These are phyloP conservation scores for Alternaria solani DNA, from an alignment of 2,329 filamentous ascomycete species.

Conservation along the genomic window DNA sequence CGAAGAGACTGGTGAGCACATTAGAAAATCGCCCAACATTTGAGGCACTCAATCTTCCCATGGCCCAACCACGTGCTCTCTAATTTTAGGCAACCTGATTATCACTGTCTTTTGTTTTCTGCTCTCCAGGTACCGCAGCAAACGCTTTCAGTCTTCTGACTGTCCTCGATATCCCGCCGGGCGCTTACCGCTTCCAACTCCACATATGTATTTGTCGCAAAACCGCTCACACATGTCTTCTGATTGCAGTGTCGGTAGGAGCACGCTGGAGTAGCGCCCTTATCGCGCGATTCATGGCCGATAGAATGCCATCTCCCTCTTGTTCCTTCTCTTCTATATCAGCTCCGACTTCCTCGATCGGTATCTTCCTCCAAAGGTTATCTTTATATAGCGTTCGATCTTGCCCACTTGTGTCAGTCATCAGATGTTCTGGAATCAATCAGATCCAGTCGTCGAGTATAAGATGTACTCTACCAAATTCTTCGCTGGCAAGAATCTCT, in stretches of 20 bases:
- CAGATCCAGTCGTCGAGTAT: background rate
- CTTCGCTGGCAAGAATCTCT: background rate
- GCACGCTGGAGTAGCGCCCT: background rate
- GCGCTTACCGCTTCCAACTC: background rate
- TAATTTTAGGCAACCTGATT: background rate
- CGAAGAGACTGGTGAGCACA: background rate
- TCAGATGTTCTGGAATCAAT: background rate
- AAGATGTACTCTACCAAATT: background rate
- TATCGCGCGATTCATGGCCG: background rate
- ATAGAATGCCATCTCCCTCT: background rate
- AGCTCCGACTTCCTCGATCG: background rate
- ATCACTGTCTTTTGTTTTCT: background rate
- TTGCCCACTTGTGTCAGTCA: too few species aligned
- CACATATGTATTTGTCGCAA: background rate
- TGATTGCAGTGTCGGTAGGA: background rate
- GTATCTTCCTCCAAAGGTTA: background rate
- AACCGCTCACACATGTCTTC: background rate
- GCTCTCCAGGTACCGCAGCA: background rate
- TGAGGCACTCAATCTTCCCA: background rate
- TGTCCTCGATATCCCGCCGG: background rate
- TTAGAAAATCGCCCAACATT: background rate
- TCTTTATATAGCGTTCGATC: background rate
- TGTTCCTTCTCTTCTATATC: background rate
- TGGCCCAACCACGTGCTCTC: background rate
- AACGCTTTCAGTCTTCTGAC: background rate